Percentiles rank a stretch among this genome's conserved stretches.
These are phyloP conservation scores for Cucumis melo DNA, from an alignment of 306 rosid species.

Conservation along the genomic window DNA sequence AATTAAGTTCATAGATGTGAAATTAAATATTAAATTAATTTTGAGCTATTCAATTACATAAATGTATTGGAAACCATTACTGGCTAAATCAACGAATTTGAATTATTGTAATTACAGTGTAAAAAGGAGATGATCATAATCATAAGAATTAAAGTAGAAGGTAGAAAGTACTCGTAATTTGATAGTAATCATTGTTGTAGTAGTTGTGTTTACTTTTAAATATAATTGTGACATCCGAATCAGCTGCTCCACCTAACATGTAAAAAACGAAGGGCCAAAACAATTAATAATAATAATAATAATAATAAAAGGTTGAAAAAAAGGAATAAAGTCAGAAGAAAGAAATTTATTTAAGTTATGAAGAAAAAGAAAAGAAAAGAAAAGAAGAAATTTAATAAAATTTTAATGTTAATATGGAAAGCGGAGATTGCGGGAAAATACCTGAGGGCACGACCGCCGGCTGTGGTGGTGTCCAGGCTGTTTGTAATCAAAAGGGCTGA, in stretches of 20 bases:
- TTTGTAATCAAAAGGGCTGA: background rate
- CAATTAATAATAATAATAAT: background rate
- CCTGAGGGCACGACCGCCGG: constrained; percentile 13
- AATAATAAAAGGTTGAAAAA: background rate
- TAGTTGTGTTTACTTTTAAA: background rate
- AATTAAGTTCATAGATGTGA: too few relatives aligned
- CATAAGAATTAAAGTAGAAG: background rate
- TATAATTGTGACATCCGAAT: background rate
- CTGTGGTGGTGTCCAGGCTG: constrained; percentile 16
- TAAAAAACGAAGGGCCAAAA: background rate
- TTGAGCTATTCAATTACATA: too few relatives aligned
- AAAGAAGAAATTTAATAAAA: too few relatives aligned
- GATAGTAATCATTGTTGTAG: background rate
- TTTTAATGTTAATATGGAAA: background rate
- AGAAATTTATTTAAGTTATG: background rate
- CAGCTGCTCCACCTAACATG: background rate
- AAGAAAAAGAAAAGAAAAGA: background rate
- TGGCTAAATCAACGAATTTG: background rate
- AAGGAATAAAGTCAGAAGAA: background rate
- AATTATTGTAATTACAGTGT: background rate
- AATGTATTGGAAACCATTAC: too few relatives aligned
- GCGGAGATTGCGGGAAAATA: constrained; percentile 17
- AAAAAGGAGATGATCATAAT: background rate
- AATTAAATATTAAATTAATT: too few relatives aligned
- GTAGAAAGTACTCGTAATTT: background rate